phyloP scores from a whole-genome alignment of 345 rosid genomes.

The Rubroshorea leprosula region DNA sequence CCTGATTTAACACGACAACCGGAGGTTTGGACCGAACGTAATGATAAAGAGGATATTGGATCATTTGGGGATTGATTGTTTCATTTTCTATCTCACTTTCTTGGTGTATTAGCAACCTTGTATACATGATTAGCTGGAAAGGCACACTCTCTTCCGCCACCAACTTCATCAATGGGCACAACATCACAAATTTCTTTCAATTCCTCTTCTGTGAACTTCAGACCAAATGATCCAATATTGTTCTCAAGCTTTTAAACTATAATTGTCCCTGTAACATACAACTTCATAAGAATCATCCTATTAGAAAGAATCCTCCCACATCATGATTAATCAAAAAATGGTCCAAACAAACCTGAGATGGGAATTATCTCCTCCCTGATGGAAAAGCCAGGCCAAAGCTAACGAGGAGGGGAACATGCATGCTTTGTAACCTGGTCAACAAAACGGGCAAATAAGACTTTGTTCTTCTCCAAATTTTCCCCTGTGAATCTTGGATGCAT shows the following conservation, averaged over 20 bases:
- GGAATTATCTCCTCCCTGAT: constrained; percentile 44
- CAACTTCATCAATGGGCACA: constrained; percentile 31
- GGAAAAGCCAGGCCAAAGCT: constrained; percentile 44
- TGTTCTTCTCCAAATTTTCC: constrained; percentile 43
- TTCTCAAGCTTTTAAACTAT: constrained; percentile 32
- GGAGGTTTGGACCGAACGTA: not conserved
- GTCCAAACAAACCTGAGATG: constrained; percentile 40
- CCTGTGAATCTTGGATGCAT: constrained; percentile 38
- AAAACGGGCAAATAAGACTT: constrained; percentile 24
- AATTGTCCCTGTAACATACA: constrained; percentile 33
- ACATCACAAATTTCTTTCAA: constrained; percentile 33
- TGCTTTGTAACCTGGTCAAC: constrained; percentile 31
- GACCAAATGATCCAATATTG: constrained; percentile 32
- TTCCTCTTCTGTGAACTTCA: constrained; percentile 28
- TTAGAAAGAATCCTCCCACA: no score
- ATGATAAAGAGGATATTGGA: not conserved
- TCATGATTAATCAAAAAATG: not conserved
- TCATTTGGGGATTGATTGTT: not conserved
- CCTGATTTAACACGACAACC: no score
- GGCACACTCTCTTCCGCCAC: constrained; percentile 20
- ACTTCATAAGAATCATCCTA: not conserved
- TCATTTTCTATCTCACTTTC: not conserved
- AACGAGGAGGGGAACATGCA: constrained; percentile 33
- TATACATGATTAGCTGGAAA: constrained; percentile 9
- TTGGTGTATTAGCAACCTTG: constrained; percentile 35